Conservation (phyloP, 2,329 filamentous ascomycete species). For the Dactylellina leptospora region DNA sequence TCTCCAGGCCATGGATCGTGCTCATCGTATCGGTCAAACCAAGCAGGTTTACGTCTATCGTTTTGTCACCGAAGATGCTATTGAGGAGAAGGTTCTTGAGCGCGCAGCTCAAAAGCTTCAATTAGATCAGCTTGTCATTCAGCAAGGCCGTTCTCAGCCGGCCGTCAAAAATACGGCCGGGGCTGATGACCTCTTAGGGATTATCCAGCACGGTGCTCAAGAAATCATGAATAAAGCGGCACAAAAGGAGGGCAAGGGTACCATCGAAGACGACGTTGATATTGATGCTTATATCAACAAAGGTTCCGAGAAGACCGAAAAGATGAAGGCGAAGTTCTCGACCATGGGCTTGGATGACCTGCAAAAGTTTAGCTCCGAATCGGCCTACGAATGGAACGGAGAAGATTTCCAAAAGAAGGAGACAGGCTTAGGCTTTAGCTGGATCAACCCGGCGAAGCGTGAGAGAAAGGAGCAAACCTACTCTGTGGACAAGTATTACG, state of each 20-base stretch:
- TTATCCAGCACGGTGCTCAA: conserved; percentile 99
- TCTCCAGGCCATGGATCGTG: conserved; percentile 97
- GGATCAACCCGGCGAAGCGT: conserved; percentile 98
- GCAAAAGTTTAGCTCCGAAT: conserved; percentile 97
- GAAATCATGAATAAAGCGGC: conserved; percentile 82
- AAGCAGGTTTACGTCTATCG: conserved; percentile 97
- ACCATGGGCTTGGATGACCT: conserved; percentile 96
- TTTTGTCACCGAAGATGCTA: conserved; percentile 96
- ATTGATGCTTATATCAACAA: conserved; percentile 87
- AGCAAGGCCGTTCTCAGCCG: conserved; percentile 92
- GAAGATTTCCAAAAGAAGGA: conserved; percentile 92
- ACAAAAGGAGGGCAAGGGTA: conserved; percentile 63
- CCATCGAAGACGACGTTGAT: conserved; percentile 81
- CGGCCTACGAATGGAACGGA: conserved; percentile 98
- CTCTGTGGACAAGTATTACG: conserved; percentile 98
- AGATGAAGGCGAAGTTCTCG: conserved; percentile 92
- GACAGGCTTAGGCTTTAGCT: conserved; percentile 89
- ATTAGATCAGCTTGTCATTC: conserved; percentile 95
- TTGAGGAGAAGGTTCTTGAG: conserved; percentile 97
- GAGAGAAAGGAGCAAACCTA: conserved; percentile 98
- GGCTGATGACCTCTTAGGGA: conserved; percentile 90
- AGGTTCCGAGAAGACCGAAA: conserved; percentile 86
- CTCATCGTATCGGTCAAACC: conserved; percentile 96
- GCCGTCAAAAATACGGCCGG: conserved; percentile 83
- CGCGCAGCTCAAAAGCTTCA: conserved; percentile 95